Base-by-base conservation (phyloP, 1,139 yeast species). In the Petasospora rhodanensis region DNA sequence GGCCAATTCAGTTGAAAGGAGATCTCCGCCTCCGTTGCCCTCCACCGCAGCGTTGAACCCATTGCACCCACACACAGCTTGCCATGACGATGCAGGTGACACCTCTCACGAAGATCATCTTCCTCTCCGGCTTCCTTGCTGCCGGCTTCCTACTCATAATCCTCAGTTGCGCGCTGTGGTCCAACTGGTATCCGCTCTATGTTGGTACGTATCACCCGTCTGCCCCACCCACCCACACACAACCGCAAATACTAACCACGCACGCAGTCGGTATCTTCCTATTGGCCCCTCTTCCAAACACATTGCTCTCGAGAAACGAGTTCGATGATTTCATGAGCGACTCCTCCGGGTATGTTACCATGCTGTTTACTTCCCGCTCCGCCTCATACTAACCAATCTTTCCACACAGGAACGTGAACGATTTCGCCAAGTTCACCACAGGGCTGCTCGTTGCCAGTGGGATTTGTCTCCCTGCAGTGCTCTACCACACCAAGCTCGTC, bases 111-210 rank as follows among this genome's bases (percentile, higher is more conserved):
- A 79, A 77, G 52, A 78, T 82, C 46, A 79, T 81, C 43, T 79
- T 78, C 42, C 68, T 82, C 27, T 75, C 85, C 20, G 79, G 83
- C 14, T 68, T 81, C 26, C 63, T 82, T 28, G 89, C 93, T 2
- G 62, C 80, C 7, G 93, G 93, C 13, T 80, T 81, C 52, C 64
- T 82, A n/a, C 62, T 80, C 37, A 81, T 80, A 28, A 70, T 81
- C 30, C 62, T 82, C 35, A 74, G 84, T 45, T 80, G 91, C 58
- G 89, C 91, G 8, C 64, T 82, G 28, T 81, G 70, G 59, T 69
- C 74, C 43, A 81, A 79, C 52, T 82, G 81, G 71, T 70, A 70
- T 41, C 87, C 91, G 29, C 60, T 82, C 34, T 75, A 79, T 64
- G 89, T 79, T 37, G 74, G 64, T 58, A 41, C 31, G 64, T 58